These are phyloP conservation scores for Haematococcus sp. DNA, from an alignment of 139 green algal genomes.

Conservation along the genomic window DNA sequence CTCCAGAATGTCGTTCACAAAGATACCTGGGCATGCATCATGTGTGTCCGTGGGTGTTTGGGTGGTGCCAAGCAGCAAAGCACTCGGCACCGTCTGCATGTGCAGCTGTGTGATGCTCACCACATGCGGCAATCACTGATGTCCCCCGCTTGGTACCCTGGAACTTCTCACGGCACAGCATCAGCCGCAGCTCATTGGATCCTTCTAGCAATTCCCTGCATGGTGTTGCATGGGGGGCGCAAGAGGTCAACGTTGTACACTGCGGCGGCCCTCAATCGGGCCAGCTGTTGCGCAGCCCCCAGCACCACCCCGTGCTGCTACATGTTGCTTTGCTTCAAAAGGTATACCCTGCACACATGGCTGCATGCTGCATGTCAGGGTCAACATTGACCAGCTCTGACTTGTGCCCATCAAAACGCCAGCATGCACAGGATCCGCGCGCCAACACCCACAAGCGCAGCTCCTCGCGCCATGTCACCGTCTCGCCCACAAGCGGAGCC, in stretches of 20 bases:
- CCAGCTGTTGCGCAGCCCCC: not conserved
- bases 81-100: too few species aligned
- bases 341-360: conserved; percentile 1
- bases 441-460: conserved; percentile 51
- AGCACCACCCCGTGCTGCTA: too few species aligned
- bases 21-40: conserved; percentile 70
- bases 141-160: conserved; percentile 45
- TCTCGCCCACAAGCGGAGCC: conserved; percentile 35
- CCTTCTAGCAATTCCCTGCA: conserved; percentile 78
- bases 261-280: too few species aligned
- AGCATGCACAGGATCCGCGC: too few species aligned
- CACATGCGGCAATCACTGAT: conserved; percentile 79
- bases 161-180: conserved; percentile 82
- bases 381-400: not conserved
- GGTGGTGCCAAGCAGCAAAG: too few species aligned
- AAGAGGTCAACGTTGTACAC: not conserved
- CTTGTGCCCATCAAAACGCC: not conserved
- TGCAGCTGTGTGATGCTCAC: too few species aligned
- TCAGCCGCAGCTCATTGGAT: conserved; percentile 79
- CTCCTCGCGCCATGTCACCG: conserved; percentile 65
- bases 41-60: too few species aligned
- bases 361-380: not conserved
- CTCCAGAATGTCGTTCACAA: conserved; percentile 85
- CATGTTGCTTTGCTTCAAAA: not conserved
- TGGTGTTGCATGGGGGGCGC: not conserved